Percentiles rank a stretch among this genome's conserved stretches.
Evolutionary conservation across 139 green algal species (phyloP).

Genomic region (Eudorina sp.): DNA sequence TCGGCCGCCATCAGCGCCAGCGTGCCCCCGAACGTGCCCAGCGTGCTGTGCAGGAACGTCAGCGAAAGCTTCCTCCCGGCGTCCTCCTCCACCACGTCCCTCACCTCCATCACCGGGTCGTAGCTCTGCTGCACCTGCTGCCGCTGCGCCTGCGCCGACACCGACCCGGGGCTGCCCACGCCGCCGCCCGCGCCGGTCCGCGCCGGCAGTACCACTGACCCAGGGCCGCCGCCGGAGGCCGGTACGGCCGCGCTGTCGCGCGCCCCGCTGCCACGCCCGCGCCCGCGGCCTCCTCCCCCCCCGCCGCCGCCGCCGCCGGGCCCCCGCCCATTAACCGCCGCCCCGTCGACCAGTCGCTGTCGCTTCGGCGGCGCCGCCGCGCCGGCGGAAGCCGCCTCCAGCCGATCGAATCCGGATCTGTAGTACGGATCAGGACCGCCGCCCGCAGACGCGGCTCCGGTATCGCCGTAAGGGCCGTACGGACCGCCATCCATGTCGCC

Average conservation of each 20-base stretch:
- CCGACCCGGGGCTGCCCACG: background rate
- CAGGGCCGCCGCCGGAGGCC: background rate
- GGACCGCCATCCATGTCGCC: background rate
- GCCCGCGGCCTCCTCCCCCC: background rate
- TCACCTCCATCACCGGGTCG: background rate
- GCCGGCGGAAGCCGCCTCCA: background rate
- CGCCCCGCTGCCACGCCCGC: background rate
- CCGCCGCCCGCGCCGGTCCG: too few relatives aligned
- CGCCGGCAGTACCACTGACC: too few relatives aligned
- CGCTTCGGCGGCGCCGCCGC: background rate
- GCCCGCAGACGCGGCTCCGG: background rate
- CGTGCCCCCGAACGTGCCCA: background rate
- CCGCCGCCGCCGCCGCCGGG: background rate
- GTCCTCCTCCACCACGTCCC: background rate
- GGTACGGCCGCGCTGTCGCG: too few relatives aligned
- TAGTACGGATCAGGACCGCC: background rate
- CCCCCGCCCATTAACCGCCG: background rate
- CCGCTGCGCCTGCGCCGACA: background rate
- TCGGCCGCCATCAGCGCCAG: background rate
- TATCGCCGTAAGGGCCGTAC: background rate
- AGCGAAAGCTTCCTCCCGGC: background rate
- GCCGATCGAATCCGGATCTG: background rate
- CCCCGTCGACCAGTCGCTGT: background rate
- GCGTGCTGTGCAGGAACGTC: background rate
- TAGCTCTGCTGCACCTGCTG: background rate